These are phyloP conservation scores for Gossypium arboreum DNA, from an alignment of 345 rosid species.

Conservation along the genomic window DNA sequence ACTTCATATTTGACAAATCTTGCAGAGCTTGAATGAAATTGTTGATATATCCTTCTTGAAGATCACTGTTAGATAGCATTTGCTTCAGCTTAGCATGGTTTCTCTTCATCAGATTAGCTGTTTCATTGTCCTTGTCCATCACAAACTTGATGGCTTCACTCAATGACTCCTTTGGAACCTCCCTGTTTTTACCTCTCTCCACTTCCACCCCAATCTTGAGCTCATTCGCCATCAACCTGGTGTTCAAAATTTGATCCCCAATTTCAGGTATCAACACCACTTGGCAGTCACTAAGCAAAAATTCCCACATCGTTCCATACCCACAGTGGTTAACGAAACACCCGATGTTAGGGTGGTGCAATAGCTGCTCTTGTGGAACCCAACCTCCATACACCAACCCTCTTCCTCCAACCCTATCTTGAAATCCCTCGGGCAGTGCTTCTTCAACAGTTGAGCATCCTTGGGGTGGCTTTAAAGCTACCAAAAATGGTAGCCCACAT, in stretches of 20 bases:
- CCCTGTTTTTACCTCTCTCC: conserved; percentile 25
- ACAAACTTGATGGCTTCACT: conserved; percentile 21
- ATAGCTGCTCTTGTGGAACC: background rate
- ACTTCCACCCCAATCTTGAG: conserved; percentile 30
- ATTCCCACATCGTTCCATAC: conserved; percentile 9
- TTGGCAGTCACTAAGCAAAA: background rate
- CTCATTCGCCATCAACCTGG: background rate
- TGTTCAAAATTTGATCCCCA: background rate
- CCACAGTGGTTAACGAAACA: conserved; percentile 7
- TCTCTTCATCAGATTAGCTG: conserved; percentile 14
- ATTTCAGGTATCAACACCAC: background rate
- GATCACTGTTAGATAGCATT: background rate
- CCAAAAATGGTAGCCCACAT: background rate
- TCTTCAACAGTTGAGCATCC: background rate
- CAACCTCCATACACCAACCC: conserved; percentile 5
- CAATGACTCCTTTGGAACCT: conserved; percentile 31
- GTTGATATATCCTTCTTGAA: background rate
- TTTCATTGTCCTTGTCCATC: conserved; percentile 29
- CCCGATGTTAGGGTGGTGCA: background rate
- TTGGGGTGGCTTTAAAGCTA: background rate
- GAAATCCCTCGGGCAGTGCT: conserved; percentile 1
- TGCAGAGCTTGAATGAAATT: conserved; percentile 11
- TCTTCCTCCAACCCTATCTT: conserved; percentile 4
- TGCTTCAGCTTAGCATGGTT: conserved; percentile 25
- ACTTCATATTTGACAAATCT: background rate